Conservation (phyloP, 805 yeast genomes). For the Saturnispora silvae region DNA sequence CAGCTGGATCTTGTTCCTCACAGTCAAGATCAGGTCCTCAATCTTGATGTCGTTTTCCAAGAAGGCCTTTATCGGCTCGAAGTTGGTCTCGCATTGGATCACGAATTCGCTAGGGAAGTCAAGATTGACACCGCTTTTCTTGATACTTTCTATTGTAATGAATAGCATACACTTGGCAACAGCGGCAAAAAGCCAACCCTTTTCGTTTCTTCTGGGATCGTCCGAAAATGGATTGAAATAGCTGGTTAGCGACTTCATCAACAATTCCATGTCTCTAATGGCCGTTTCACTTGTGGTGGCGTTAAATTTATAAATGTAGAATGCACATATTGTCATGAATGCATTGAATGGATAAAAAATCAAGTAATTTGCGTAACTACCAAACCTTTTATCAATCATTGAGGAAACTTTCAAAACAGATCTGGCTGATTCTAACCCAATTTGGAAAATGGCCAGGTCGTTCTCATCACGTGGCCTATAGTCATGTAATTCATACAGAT, state of each 20-base stretch:
- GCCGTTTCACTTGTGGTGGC: conserved; percentile 13
- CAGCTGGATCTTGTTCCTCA: conserved; percentile 1
- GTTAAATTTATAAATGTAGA: conserved; percentile 14
- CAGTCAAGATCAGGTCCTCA: conserved; percentile 6
- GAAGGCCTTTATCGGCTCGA: conserved; percentile 1
- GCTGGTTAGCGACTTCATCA: conserved; percentile 14
- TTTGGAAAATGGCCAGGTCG: background rate
- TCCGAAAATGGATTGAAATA: conserved; percentile 13
- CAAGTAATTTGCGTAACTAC: conserved; percentile 15
- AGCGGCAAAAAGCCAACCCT: conserved; percentile 15
- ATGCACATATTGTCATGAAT: conserved; percentile 21
- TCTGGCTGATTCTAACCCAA: conserved; percentile 17
- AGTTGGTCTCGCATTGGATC: conserved; percentile 1
- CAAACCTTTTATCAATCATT: conserved; percentile 10
- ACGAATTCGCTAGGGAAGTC: background rate
- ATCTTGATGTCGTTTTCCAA: conserved; percentile 1
- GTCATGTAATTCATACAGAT: conserved; percentile 1
- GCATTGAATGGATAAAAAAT: conserved; percentile 25
- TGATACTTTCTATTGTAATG: conserved; percentile 12
- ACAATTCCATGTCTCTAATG: conserved; percentile 18
- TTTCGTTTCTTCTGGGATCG: conserved; percentile 8
- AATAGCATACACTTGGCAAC: conserved; percentile 17
- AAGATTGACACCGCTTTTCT: background rate
- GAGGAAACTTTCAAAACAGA: conserved; percentile 16
- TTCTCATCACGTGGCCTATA: conserved; percentile 1